Base-by-base conservation (phyloP, 805 yeast species). In the Candida odintsovae region DNA sequence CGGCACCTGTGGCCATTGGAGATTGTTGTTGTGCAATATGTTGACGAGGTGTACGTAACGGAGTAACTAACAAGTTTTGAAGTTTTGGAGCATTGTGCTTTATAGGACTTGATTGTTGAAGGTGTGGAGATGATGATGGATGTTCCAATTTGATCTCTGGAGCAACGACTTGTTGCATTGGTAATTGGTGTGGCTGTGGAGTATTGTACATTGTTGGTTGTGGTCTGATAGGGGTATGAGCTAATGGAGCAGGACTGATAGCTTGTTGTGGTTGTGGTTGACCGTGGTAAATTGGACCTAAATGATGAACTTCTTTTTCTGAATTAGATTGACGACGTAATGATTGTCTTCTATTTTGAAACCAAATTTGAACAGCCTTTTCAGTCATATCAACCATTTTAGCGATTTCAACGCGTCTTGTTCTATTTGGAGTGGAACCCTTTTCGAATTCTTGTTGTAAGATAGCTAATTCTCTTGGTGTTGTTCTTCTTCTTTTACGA, bases 361-460 rank as follows among this genome's bases (percentile, higher is more conserved):
- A 94, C 99, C 99, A 94, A 52, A 92, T 89, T 69, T 94, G 99
- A 31, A 94, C 96, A 2, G 97, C 96, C 65, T 90, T 89, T 65
- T 90, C 97, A n/a, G 92, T 80, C 98, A 94, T 94, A 55, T 82
- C 82, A 37, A 94, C 95, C 53, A 73, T 78, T 26, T 70, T 65
- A 5, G 98, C 96, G 53, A 94, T 86, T 53, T 83, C 86, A 39
- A 78, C 72, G 55, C 98, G 79, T 60, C 84, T 75, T 40, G 75
- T 68, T 63, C 83, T 84, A 61, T 85, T 83, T 40, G 99, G 99
- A 42, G 95, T 88, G 39, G 81, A 72, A 49, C 95, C 90, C 42
- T 69, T 61, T 42, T 75, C 75, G 59, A 92, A 94, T 68, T 90
- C 96, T 33, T 73, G 67, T 65, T 90, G 94, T 49, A 94, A 75